A percentile compares a stretch with the other conserved stretches of the same genome.
Evolutionary conservation across 2,329 filamentous ascomycete species (phyloP).

Genomic region (Rhinocladiella similis): DNA sequence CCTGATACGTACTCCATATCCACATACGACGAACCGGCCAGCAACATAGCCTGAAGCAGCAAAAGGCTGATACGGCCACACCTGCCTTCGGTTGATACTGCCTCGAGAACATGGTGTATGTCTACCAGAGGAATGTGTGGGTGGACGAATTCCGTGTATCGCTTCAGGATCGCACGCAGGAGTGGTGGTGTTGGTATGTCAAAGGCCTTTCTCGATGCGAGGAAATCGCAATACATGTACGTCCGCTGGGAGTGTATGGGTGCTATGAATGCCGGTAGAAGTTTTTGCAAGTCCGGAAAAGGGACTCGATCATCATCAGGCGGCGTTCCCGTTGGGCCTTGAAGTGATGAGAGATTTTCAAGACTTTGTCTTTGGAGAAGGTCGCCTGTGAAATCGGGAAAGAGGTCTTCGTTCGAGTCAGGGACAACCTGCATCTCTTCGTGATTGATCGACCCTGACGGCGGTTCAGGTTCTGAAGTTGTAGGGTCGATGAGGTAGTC

Average conservation of each 20-base stretch:
- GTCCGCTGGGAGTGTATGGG: conserved; percentile 75
- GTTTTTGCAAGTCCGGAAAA: background rate
- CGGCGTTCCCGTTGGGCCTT: background rate
- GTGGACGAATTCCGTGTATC: conserved; percentile 85
- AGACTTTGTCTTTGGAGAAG: conserved; percentile 1
- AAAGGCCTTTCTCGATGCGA: conserved; percentile 73
- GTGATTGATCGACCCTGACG: background rate
- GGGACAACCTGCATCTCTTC: background rate
- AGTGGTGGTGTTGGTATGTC: conserved; percentile 68
- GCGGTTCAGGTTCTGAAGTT: background rate
- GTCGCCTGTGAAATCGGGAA: conserved; percentile 9
- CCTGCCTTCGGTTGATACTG: conserved; percentile 59
- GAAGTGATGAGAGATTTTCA: background rate
- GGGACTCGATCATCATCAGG: background rate
- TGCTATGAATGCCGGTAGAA: conserved; percentile 64
- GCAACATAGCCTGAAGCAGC: conserved; percentile 92
- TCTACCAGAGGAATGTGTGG: conserved; percentile 89
- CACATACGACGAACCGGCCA: conserved; percentile 82
- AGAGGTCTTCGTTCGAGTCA: conserved; percentile 7
- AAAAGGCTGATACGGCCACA: conserved; percentile 66
- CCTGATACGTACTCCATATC: conserved; percentile 84
- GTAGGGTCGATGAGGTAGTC: too few species aligned
- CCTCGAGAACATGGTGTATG: conserved; percentile 57
- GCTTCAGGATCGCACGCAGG: conserved; percentile 76
- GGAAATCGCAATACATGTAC: conserved; percentile 78